These are phyloP conservation scores for Diaporthe destruens DNA, from an alignment of 2,329 filamentous ascomycete genomes.

Conservation along the genomic window DNA sequence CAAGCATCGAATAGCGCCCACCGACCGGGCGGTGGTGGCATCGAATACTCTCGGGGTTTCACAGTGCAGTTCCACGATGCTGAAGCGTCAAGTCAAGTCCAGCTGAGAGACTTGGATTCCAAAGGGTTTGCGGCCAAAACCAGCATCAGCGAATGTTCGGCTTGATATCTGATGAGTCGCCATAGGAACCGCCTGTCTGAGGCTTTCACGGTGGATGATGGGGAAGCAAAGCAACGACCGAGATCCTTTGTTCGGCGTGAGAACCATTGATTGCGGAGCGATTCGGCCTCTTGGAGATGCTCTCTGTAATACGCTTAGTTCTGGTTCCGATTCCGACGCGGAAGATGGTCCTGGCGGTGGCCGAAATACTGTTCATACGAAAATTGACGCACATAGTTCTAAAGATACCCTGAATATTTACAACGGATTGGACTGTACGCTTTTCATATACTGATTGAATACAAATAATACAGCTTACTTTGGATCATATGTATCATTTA, in stretches of 20 bases:
- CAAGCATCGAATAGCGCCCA: not conserved
- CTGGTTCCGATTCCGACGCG: not conserved
- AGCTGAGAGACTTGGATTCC: conserved; percentile 41
- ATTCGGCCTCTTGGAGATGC: not conserved
- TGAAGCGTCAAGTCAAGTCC: conserved; percentile 43
- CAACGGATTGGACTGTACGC: rapidly evolving
- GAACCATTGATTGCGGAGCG: not conserved
- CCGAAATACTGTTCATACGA: not conserved
- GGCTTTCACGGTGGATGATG: conserved; percentile 28
- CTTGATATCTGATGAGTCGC: conserved; percentile 35
- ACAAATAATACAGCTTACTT: not conserved
- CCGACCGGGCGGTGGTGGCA: conserved; percentile 17
- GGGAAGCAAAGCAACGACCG: conserved; percentile 7
- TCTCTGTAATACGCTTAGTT: not conserved
- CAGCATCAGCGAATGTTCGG: conserved; percentile 39
- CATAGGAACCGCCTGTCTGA: conserved; percentile 41
- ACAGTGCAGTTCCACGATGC: conserved; percentile 43
- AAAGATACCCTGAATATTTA: conserved; percentile 16
- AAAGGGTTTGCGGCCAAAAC: conserved; percentile 41
- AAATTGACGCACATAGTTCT: conserved; percentile 20
- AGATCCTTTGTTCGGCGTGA: not conserved
- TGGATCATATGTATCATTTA: not conserved
- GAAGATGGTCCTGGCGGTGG: not conserved
- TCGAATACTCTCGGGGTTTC: conserved; percentile 42
- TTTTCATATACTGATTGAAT: not conserved